Evolutionary conservation across 495 filamentous ascomycete species (phyloP), one percentile per base, ranked within the genome.

Genomic region (Daldinia vernicosa): DNA sequence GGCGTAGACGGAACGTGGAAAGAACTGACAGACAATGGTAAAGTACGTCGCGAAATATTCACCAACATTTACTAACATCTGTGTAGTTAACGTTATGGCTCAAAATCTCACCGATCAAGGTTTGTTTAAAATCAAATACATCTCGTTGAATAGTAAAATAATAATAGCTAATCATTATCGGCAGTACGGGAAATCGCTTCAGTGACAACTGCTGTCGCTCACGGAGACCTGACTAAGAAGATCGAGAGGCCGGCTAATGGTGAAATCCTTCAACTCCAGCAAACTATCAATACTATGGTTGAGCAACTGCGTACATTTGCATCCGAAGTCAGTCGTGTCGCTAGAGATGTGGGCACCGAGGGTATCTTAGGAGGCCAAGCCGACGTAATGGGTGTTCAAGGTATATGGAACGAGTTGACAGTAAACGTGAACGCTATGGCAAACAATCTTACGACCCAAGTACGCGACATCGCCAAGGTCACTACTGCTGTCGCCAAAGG

Each of bases 261-360:
- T 74, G 96, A 99, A 83, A 98, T 99, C 72, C 83, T 97, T 33
- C 92, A 98, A 77, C 84, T 99, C 24, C 96, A 99, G 79, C 93
- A 97, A 77, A 99, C 95, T 0, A 98, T 99, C 73, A 99, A 99
- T 74, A 97, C 92, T 78, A 99, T 99, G 95, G 96, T 99, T 76
- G 95, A 97, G 74, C 95, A 99, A 82, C 84, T 99, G 54, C 90
- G 94, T 63, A 97, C 94, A 11, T 99, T 99, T 82, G 95, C 95
- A 47, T 95, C 93, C 15, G 95, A 99, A 84, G 95, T 99, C 63
- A 98, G 94, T 14, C 90, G 93, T 69, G 96, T 99, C 11, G 94
- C 96, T 60, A 89, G 95, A 78, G 96, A 98, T 82, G 96, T 98
- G 78, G 95, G 95, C 57, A 97, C 94, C 26, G 95, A 98, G 82